Evolutionary conservation across 345 rosid genomes (phyloP), one percentile per base, ranked within the genome.

Genomic region (Bruguiera sexangula): DNA sequence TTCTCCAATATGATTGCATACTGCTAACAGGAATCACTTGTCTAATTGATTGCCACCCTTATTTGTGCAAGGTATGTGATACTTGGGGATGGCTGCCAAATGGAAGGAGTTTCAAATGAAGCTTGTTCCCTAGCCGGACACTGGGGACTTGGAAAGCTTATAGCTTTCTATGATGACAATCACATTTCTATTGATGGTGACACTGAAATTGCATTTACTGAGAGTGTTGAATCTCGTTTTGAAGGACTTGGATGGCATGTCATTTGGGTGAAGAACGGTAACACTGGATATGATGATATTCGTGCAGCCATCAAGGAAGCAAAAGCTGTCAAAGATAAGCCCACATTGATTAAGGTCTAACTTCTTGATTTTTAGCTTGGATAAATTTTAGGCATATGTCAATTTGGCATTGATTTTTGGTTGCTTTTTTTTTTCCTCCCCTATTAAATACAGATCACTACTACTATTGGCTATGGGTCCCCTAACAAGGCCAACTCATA

Each of bases 231-330:
- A 36, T 69, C 60, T 64, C 96, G 99, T 69, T 96, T 90, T 20
- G 99, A 96, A 86, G 99, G 83, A 53, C 99, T 96, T 70, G 99
- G 99, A 36, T 96, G 99, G 99, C 98, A 96, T 70, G 98, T 96
- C 52, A 92, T 96, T 73, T 92, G 98, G 99, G 99, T 96, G 79
- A 90, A 96, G 91, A 92, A 92, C 70, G 99, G 99, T 69, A 92
- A 96, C 89, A 90, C 83, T 60, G 99, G 99, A 43, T 96, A 92
- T 71, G 97, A 92, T 74, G 98, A 92, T 20, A 92, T 96, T 66
- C 96, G 99, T 68, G 95, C 94, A 75, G 99, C 99, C 75, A 90
- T 96, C 62, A 88, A 90, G 87, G 98, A 96, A 82, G 99, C 99
- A 58, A 96, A 96, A 83, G 75, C 98, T 58, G 97, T 96, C 53